A percentile compares a stretch with the other conserved stretches of the same genome.
Evolutionary conservation across 1,284 basidiomycete genomes (phyloP).

Genomic region (Moesziomyces sp.): DNA sequence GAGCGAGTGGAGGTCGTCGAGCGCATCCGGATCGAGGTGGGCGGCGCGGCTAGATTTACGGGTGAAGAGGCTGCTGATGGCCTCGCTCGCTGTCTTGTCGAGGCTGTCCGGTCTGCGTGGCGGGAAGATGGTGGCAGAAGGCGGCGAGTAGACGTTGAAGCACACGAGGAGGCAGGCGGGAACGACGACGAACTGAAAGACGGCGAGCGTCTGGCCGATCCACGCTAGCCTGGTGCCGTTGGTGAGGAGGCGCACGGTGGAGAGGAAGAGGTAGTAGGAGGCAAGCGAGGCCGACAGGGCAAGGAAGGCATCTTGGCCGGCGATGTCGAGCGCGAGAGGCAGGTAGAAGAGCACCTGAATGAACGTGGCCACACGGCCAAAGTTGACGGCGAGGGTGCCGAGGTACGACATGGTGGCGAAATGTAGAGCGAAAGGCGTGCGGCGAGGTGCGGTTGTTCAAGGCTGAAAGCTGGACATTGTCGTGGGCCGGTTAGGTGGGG

Average conservation of each 20-base stretch:
- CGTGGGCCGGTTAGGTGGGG: too few species aligned
- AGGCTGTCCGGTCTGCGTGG: slow-evolving; percentile 20
- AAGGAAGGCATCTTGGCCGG: slow-evolving; percentile 64
- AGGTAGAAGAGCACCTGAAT: slow-evolving; percentile 66
- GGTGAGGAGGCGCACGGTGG: slow-evolving; percentile 56
- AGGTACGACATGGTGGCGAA: slow-evolving; percentile 31
- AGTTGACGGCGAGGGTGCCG: slow-evolving; percentile 44
- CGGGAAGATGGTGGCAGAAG: slow-evolving; percentile 47
- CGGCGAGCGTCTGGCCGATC: slow-evolving; percentile 56
- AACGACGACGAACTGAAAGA: slow-evolving; percentile 63
- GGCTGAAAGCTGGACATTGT: slow-evolving; percentile 2
- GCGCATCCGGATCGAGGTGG: slow-evolving; percentile 2
- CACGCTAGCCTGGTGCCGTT: slow-evolving; percentile 47
- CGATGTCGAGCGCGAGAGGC: slow-evolving; percentile 65
- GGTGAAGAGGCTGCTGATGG: slow-evolving; percentile 31
- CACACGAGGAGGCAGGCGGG: slow-evolving; percentile 62
- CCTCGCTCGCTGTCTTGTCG: slow-evolving; percentile 26
- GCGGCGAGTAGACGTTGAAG: slow-evolving; percentile 64
- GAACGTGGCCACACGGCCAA: slow-evolving; percentile 56
- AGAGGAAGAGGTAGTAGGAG: slow-evolving; percentile 60
- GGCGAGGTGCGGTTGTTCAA: background rate
- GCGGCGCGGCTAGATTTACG: background rate
- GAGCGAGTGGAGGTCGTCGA: slow-evolving; percentile 19
- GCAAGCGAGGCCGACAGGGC: slow-evolving; percentile 65
- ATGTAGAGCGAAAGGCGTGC: background rate